Evolutionary conservation across 208 protist species (phyloP).

Genomic region (Herpetomonas samuelpessoai): DNA sequence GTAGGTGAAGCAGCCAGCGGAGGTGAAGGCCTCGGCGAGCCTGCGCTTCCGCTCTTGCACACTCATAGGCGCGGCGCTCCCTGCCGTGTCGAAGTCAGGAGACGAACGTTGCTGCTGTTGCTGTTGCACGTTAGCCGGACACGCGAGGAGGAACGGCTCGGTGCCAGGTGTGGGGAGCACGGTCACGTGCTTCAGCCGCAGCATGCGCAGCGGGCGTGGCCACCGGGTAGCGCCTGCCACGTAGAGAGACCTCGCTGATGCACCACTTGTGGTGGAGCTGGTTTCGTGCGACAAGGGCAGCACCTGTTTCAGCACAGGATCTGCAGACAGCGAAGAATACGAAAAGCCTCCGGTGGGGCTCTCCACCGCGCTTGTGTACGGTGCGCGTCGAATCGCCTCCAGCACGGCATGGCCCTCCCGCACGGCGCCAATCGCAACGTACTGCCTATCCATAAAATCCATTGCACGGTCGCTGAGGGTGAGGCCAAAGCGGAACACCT

Average conservation of each 20-base stretch:
- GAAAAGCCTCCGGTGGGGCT: background rate
- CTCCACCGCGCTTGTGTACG: constrained; percentile 8
- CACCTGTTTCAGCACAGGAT: too few species aligned
- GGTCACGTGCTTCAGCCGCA: constrained; percentile 60
- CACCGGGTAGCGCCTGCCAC: constrained; percentile 23
- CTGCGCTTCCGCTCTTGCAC: constrained; percentile 5
- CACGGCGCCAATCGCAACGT: constrained; percentile 57
- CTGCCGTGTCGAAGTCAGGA: background rate
- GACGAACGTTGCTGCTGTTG: constrained; percentile 5
- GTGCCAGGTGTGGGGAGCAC: constrained; percentile 65
- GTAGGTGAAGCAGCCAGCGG: constrained; percentile 51
- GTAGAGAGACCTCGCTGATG: background rate
- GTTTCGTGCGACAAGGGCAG: background rate
- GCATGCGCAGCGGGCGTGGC: constrained; percentile 33
- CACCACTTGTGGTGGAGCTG: too few species aligned
- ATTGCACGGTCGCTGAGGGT: constrained; percentile 47
- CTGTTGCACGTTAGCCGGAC: constrained; percentile 1
- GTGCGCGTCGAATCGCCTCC: constrained; percentile 33
- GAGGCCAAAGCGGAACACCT: constrained; percentile 39
- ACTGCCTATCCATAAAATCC: constrained; percentile 57
- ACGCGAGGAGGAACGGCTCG: constrained; percentile 14
- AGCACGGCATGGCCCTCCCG: constrained; percentile 50
- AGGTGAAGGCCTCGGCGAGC: constrained; percentile 11
- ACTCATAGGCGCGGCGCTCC: background rate
- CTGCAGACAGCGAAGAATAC: too few species aligned